Evolutionary conservation across 2,329 filamentous ascomycete species (phyloP), one percentile per base, ranked within the genome.

Genomic region (Alternaria longipes): DNA sequence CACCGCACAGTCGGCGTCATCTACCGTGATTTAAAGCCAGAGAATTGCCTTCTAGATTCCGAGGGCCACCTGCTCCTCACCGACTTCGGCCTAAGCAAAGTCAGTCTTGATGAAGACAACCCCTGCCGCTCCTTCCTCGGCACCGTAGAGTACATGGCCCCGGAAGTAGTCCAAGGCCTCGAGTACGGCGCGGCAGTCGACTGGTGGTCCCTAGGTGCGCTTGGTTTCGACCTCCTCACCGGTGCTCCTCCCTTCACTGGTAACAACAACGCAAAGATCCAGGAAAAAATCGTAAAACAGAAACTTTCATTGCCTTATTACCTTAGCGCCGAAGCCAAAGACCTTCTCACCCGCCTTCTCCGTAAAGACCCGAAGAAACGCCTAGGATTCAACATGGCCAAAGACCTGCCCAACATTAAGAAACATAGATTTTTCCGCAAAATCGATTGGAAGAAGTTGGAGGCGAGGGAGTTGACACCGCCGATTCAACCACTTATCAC

Each of bases 111-210:
- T 59, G 89, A 87, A 56, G 85, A 87, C 56, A 85, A 85, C 66
- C 85, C 84, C 32, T 97, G 94, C 84, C 92, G 93, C 80, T 97
- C 93, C 42, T 91, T 97, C 67, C 88, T 97, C 9, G 95, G 95
- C 52, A 99, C 95, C 0, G 90, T 97, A 60, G 95, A 98, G 78
- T 99, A 99, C 85, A 99, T 99, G 95, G 96, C 95, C 0, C 95
- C 95, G 1, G 95, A 99, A 81, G 91, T 99, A 53, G 89, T 99
- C 62, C 87, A 90, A 64, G 94, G 93, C 63, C 89, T 91, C 67
- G 90, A 92, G 67, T 99, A 99, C 78, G 94, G 94, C 74, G 94
- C 94, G 79, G 90, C 93, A 1, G 96, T 97, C 18, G 95, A 99
- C 81, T 99, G 94, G 94, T 99, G 95, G 95, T 97, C 94, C 5